Conservation (phyloP, 1,284 basidiomycete species). For the Cystobasidiaceae sp. region DNA sequence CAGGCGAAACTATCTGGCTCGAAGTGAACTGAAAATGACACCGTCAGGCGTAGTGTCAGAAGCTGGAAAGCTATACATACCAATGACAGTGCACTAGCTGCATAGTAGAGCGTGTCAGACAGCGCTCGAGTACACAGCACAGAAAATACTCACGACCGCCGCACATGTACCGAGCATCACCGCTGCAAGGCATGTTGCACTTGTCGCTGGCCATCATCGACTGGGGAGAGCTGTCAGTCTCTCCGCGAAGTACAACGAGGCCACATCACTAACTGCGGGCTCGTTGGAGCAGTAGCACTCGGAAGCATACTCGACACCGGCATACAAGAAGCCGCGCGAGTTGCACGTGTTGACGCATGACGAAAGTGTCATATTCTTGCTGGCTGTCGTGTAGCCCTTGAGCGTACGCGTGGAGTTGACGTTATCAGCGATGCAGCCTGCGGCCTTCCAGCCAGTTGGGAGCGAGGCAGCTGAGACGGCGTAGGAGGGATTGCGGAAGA, state of each 20-base stretch:
- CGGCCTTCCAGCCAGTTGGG: constrained; percentile 35
- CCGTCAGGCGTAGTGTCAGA: too few species aligned
- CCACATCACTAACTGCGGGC: neutral
- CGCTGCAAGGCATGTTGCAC: constrained; percentile 21
- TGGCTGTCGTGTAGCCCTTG: constrained; percentile 30
- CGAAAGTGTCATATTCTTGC: constrained; percentile 35
- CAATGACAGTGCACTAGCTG: constrained; percentile 9
- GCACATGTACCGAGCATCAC: constrained; percentile 23
- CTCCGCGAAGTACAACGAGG: neutral
- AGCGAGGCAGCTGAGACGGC: neutral
- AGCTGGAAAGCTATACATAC: neutral
- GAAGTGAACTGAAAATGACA: neutral
- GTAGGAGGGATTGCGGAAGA: constrained; percentile 16
- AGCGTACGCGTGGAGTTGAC: constrained; percentile 28
- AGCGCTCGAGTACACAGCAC: neutral
- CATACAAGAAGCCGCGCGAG: constrained; percentile 15
- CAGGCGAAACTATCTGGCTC: constrained; percentile 41
- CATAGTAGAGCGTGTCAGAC: neutral
- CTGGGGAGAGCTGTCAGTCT: neutral
- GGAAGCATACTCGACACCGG: constrained; percentile 32
- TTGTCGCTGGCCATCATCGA: neutral
- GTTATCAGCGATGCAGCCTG: constrained; percentile 28
- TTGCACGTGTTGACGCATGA: constrained; percentile 36
- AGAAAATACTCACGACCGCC: constrained; percentile 6
- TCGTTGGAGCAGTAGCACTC: constrained; percentile 15